Conservation (phyloP, 2,329 filamentous ascomycete species). For the Penicillium nordicum region DNA sequence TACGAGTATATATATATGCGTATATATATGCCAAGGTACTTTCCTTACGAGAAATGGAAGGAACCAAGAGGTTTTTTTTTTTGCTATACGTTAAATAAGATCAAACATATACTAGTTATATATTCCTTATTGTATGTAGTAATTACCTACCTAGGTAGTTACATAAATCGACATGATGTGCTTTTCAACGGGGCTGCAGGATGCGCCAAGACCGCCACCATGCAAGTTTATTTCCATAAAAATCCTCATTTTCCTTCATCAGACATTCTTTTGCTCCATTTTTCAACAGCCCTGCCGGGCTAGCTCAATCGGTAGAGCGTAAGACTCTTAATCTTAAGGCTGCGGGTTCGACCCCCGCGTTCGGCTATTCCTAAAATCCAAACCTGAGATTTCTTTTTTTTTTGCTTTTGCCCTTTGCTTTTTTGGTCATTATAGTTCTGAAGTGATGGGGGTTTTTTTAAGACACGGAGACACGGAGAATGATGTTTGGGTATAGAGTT, state of each 20-base stretch:
- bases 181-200: not conserved
- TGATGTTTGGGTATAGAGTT: too few species aligned
- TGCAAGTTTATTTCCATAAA: not conserved
- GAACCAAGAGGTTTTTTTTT: not conserved
- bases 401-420: not conserved
- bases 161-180: not conserved
- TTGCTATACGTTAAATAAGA: not conserved
- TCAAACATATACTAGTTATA: not conserved
- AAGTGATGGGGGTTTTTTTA: too few species aligned
- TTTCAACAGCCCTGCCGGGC: conserved; percentile 32
- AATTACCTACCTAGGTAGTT: too few species aligned
- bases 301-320: conserved; percentile 51
- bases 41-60: too few species aligned
- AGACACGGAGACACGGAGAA: too few species aligned
- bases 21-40: too few species aligned
- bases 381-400: not conserved
- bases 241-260: not conserved
- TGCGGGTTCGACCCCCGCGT: conserved; percentile 45
- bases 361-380: conserved; percentile 31
- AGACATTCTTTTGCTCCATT: accelerated
- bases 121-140: too few species aligned
- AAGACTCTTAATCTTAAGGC: conserved; percentile 49
- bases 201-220: not conserved
- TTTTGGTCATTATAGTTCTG: not conserved
- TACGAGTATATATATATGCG: too few species aligned